Conservation (phyloP, 2,329 filamentous ascomycete genomes). For the Diplocarpon rosae region DNA sequence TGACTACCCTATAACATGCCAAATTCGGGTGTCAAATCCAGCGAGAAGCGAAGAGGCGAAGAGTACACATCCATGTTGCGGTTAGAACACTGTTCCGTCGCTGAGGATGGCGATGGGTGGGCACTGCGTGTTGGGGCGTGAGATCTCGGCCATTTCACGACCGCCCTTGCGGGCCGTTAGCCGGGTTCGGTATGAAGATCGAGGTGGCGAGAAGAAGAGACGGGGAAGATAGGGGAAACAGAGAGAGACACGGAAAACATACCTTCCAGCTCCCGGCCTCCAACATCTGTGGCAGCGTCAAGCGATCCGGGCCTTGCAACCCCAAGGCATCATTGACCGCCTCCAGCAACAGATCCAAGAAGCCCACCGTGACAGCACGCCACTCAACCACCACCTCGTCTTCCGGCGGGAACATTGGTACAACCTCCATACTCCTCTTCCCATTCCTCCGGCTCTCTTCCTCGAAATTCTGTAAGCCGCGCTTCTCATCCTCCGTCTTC, state of each 20-base stretch:
- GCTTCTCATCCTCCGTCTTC: slow-evolving; percentile 56
- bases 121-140: slow-evolving; percentile 74
- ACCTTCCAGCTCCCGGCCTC: slow-evolving; percentile 99
- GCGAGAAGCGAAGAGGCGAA: background rate
- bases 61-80: background rate
- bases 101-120: slow-evolving; percentile 93
- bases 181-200: background rate
- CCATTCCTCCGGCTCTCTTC: slow-evolving; percentile 63
- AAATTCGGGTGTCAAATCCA: no score
- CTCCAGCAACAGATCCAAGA: slow-evolving; percentile 57
- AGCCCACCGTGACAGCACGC: slow-evolving; percentile 64
- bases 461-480: slow-evolving; percentile 59
- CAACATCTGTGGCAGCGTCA: slow-evolving; percentile 78
- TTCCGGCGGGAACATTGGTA: slow-evolving; percentile 60
- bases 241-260: slow-evolving; percentile 25
- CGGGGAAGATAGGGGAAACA: no score
- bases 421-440: slow-evolving; percentile 60
- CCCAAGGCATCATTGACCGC: slow-evolving; percentile 60
- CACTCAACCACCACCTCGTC: slow-evolving; percentile 75
- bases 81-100: slow-evolving; percentile 88
- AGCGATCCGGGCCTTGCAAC: slow-evolving; percentile 54
- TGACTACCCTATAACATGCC: no score
- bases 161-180: slow-evolving; percentile 51
- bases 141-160: slow-evolving; percentile 90
- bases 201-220: no score